Base-by-base conservation (phyloP, 768 basidiomycete genomes). In the Favolaschia claudopus region DNA sequence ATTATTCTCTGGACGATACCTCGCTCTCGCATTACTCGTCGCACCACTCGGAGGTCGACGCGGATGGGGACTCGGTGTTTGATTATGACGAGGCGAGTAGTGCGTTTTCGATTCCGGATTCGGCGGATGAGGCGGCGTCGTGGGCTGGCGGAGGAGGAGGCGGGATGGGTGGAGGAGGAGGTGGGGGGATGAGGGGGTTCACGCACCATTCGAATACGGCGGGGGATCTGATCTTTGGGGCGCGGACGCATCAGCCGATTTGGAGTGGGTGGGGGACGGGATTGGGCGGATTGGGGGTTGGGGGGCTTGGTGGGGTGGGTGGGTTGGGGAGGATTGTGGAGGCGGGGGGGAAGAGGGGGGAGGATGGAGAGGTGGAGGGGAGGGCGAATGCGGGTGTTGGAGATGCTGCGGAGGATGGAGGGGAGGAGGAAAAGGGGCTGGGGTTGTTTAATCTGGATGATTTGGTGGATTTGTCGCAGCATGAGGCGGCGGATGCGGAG, bases 151-250 rank as follows among this genome's bases (percentile, higher is more conserved):
- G n/a, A n/a, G 91, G 92, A 57, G 79, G 82, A 25, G 89, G 89
- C 43, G 70, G 84, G n/a, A 84, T 82, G 5, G 45, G 56, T 12
- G 63, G 56, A 0, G 51, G 49, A 4, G 48, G 48, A 2, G 54
- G 63, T 9, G 80, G 76, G 65, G 83, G 84, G 19, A 88, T 87
- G 72, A 78, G 89, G 54, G 91, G 90, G 4, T 92, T 91, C 77
- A 91, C 89, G 15, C 89, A 93, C 64, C 92, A 93, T 70, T 93
- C 92, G 36, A 87, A 80, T 69, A 89, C 89, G 69, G 92, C 92
- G 27, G 92, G 92, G 12, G 92, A 93, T 72, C 82, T 93, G 65
- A 93, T 93, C 64, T 93, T 92, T 65, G 89, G 91, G 55, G 81
- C 91, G 28, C 80, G 91, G 57, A 79, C 86, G 8, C 87, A 89